Base-by-base conservation (phyloP, 169 alveolate genomes). In the Cryptosporidium sp. region DNA sequence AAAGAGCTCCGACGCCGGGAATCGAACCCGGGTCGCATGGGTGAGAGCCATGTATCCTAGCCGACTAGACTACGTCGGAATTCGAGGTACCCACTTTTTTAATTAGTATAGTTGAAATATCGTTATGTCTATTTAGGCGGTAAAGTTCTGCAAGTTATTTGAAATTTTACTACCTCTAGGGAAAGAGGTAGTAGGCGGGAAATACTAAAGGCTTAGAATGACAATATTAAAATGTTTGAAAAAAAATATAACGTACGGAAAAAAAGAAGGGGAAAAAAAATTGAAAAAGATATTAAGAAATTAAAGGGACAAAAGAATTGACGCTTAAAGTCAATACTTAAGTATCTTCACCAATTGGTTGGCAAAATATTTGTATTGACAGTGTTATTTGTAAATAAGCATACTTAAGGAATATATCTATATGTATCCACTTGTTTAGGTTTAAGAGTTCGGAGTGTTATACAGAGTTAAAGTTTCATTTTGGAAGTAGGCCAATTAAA, bases 11-110 rank as follows among this genome's bases (percentile, higher is more conserved):
- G 89, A 80, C 89, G 89, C 89, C 89, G 89, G 89, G 89, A 80
- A 80, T 80, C 89, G 89, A 80, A 80, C 89, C 89, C 89, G 89
- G 89, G 89, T 80, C 89, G 89, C 89, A 59, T 65, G 89, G 89
- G 89, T 80, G 89, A 80, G 75, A 80, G 89, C 89, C 89, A 65
- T 62, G 89, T 80, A 80, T 80, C 89, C 89, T 80, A 80, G 89
- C 89, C 89, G 89, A 80, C 89, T 80, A 80, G 89, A 80, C 89
- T 80, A 80, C 89, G 89, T 80, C 89, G 89, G 89, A 80, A 62
- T 48, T 67, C 26, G 29, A 12, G 45, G 80, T 12, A n/a, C 0
- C 37, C 18, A 1, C 3, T n/a, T 1, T 18, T 45, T 70, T 12
- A 16, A n/a, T 23, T 43, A 45, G n/a, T 70, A 43, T 8, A 21